phyloP scores from a whole-genome alignment of 257 asterid genomes.

The Salvia miltiorrhiza region DNA sequence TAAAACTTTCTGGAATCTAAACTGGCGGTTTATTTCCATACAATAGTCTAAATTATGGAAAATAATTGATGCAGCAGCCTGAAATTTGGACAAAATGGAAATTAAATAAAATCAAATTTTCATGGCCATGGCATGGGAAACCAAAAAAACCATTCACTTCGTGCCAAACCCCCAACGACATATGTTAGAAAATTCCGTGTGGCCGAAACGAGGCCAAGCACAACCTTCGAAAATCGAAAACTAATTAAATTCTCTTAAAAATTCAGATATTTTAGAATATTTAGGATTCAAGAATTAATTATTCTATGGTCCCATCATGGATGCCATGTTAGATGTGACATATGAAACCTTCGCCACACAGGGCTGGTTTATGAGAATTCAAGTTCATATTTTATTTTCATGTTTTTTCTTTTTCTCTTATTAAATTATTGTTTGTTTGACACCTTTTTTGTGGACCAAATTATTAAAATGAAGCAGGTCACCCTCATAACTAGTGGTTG shows the following conservation, averaged over 20 bases:
- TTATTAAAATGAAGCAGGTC: background rate
- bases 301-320: background rate
- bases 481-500: too few species aligned
- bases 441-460: background rate
- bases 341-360: background rate
- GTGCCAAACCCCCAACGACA: background rate
- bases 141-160: background rate
- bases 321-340: background rate
- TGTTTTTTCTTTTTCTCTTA: background rate
- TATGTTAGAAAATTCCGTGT: background rate
- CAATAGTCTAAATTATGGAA: too few species aligned
- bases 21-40: too few species aligned
- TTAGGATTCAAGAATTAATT: too few species aligned
- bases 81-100: background rate
- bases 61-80: background rate
- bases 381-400: background rate
- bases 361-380: background rate
- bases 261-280: constrained; percentile 3
- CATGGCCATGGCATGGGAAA: background rate
- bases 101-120: background rate
- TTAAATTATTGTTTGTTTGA: background rate
- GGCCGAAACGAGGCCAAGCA: too few species aligned
- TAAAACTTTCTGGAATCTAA: too few species aligned
- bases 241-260: background rate
- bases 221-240: too few species aligned